These are phyloP conservation scores for Trametes polyzona DNA, from an alignment of 1,284 basidiomycete genomes.

Conservation along the genomic window DNA sequence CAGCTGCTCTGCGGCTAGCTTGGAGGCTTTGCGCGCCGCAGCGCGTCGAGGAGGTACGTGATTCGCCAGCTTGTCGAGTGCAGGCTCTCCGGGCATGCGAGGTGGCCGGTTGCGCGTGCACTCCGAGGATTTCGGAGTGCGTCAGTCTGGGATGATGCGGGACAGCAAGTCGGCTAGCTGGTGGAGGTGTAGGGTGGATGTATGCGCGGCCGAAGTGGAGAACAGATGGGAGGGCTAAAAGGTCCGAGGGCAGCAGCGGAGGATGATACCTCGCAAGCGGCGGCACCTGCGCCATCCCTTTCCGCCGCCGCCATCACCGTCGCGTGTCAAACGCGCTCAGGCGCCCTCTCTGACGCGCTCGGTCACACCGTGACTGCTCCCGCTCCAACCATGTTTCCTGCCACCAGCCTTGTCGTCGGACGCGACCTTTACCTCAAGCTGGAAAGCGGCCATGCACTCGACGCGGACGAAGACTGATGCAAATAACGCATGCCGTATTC, in stretches of 20 bases:
- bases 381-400: no score
- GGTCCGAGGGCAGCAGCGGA: not conserved
- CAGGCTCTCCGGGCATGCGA: slow-evolving; percentile 4
- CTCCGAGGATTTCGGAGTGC: slow-evolving; percentile 8
- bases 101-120: not conserved
- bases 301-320: not conserved
- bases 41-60: slow-evolving; percentile 25
- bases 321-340: slow-evolving; percentile 18
- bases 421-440: not conserved
- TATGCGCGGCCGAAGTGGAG: not conserved
- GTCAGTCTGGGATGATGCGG: not conserved
- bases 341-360: slow-evolving; percentile 16
- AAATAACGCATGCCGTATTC: no score
- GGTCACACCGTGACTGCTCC: slow-evolving; percentile 21
- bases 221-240: not conserved
- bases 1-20: slow-evolving; percentile 32
- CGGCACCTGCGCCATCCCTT: not conserved
- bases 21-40: slow-evolving; percentile 33
- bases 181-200: not conserved
- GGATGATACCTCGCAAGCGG: not conserved
- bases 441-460: no score
- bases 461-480: no score
- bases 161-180: not conserved
- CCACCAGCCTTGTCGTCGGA: not conserved
- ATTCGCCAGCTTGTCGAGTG: not conserved